Percentiles rank a stretch among this genome's conserved stretches.
These are phyloP conservation scores for Neocallimastix lanati DNA, from an alignment of 192 early-diverging fungal species.

Conservation along the genomic window DNA sequence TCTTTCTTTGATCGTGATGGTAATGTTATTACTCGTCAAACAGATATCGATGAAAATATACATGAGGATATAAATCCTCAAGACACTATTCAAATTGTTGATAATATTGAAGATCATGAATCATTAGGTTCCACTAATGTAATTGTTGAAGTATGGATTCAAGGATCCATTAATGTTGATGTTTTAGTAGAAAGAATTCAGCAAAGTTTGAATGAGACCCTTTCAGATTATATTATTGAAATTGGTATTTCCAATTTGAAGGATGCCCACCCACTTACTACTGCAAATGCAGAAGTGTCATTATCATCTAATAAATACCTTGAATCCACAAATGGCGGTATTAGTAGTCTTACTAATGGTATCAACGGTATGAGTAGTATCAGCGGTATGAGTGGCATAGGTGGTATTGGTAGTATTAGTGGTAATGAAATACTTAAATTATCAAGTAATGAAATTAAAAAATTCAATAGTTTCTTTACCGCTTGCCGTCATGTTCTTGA, in stretches of 20 bases:
- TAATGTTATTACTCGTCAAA: background rate
- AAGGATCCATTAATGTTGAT: background rate
- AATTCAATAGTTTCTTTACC: background rate
- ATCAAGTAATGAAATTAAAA: background rate
- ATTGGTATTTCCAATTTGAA: background rate
- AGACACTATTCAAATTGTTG: background rate
- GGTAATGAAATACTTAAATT: background rate
- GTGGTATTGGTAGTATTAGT: too few relatives aligned
- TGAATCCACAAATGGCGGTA: background rate
- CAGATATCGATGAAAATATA: background rate
- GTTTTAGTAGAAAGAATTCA: background rate
- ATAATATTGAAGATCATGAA: background rate
- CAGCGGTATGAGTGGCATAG: too few relatives aligned
- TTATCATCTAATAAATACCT: background rate
- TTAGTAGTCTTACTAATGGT: too few relatives aligned
- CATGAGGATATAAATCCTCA: background rate
- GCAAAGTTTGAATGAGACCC: background rate
- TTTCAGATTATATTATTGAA: background rate
- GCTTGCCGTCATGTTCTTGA: background rate
- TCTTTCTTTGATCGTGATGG: background rate
- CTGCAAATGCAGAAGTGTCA: too few relatives aligned
- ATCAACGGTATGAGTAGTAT: background rate
- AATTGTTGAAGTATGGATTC: background rate
- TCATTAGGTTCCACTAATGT: background rate
- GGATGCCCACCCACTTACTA: background rate